These are phyloP conservation scores for Leptoxyphium fumago DNA, from an alignment of 2,329 filamentous ascomycete genomes.

Conservation along the genomic window DNA sequence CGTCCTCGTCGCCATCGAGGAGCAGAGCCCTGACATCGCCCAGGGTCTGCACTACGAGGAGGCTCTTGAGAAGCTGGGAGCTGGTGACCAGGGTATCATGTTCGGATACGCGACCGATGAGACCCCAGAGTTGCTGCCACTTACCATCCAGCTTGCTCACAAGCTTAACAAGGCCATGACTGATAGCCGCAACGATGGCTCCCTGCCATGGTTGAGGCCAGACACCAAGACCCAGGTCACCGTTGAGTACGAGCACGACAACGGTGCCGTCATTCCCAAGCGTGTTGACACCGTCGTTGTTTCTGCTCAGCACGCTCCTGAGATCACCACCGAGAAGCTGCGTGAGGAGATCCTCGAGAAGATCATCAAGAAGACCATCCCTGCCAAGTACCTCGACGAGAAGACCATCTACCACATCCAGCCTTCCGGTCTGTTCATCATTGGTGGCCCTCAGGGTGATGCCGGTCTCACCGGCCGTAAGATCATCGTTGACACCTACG, in stretches of 20 bases:
- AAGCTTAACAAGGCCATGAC: conserved; percentile 95
- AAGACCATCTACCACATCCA: conserved; percentile 97
- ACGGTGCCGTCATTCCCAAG: conserved; percentile 79
- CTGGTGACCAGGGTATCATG: conserved; percentile 99
- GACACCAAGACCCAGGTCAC: conserved; percentile 99
- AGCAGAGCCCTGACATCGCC: conserved; percentile 97
- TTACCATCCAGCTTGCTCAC: conserved; percentile 89
- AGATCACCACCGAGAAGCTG: conserved; percentile 80
- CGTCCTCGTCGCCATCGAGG: conserved; percentile 95
- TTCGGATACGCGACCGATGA: conserved; percentile 99
- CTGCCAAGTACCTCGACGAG: conserved; percentile 79
- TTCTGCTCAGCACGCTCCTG: conserved; percentile 81
- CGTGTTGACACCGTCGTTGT: conserved; percentile 95
- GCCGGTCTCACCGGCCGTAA: conserved; percentile 97
- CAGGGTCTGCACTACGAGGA: conserved; percentile 98
- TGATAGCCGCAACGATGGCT: conserved; percentile 71
- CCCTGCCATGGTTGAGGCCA: conserved; percentile 83
- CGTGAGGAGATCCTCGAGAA: conserved; percentile 93
- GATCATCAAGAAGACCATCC: conserved; percentile 92
- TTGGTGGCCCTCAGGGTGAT: conserved; percentile 97
- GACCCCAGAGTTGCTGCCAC: conserved; percentile 89
- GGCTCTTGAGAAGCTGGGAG: conserved; percentile 92
- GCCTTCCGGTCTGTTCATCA: conserved; percentile 97
- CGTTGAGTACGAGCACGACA: conserved; percentile 94
- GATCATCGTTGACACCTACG: conserved; percentile 99